Evolutionary conservation across 2,329 filamentous ascomycete species (phyloP), one percentile per base, ranked within the genome.

Genomic region (Escovopsis sp.): DNA sequence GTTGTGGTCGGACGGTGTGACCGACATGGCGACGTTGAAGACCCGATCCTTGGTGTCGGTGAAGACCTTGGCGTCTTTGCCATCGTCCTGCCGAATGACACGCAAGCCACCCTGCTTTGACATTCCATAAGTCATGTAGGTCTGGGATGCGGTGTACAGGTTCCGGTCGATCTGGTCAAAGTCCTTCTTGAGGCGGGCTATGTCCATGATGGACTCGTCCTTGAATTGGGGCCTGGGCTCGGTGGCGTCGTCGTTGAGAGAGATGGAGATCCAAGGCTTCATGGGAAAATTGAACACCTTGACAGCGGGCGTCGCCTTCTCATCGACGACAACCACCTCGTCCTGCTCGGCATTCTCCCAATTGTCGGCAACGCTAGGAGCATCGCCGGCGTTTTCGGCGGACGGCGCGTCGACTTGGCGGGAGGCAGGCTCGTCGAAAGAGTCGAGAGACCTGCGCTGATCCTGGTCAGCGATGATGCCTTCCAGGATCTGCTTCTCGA

Each of bases 151-250:
- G 5, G 87, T 81, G 34, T 88, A 88, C 23, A 98, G 70, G 43
- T 87, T 92, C 44, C 92, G 82, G 53, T 98, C 90, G 42, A 94
- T 79, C 60, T 96, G 90, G 51, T 98, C 90, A 49, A 96, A 96
- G 5, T 94, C 86, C 62, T 96, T 96, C 68, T 94, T 94, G 43
- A 96, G 68, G 39, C 86, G 76, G 35, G 90, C 88, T 52, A 98
- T 90, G 47, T 94, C 85, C 66, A 94, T 82, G 48, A 94, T 77
- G 30, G 79, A 72, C 45, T 88, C 80, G 38, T 84, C 75, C 27
- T 79, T 77, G 55, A 96, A 78, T 34, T 67, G 60, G 4, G 78
- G 68, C 13, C 72, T 69, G 18, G 66, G 55, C 39, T 74, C 65
- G 12, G 69, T 58, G 40, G 67, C 58, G 41, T 66, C 57, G 43